Base-by-base conservation (phyloP, 2,329 filamentous ascomycete species). In the Epichloe festucae region DNA sequence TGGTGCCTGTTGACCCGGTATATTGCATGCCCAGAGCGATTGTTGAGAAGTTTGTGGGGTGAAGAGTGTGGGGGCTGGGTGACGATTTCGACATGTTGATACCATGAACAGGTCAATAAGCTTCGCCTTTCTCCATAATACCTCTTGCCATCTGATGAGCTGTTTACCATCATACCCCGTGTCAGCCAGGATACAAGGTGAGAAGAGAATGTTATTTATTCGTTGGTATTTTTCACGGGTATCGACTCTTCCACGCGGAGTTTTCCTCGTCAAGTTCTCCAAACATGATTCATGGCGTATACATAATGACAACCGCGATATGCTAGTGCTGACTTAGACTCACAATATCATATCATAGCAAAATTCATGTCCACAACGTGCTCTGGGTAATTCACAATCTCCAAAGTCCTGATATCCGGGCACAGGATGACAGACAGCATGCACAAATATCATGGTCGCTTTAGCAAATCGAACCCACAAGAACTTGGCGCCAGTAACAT, bases 1-100 rank as follows among this genome's bases (percentile, higher is more conserved):
- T 96, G 43, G 77, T 85, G 60, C 81, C 85, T 54, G 84, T 98
- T 49, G 87, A 98, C 66, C 87, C 93, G 35, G 80, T 88, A 44
- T 98, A 97, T 63, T 89, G 85, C 66, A 82, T 89, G 77, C 87
- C 88, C 1, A 85, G 79, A 66, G 72, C 76, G 52, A 78, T 82
- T 46, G 82, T 78, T 45, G 71, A 79, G 54, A 79, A 76, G 61
- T 72, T 81, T n/a, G 62, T 83, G 62, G 68, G 73, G 48, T 46
- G 38, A 43, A 44, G 21, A 35, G n/a, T 14, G 14, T 39, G 2
- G 17, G 5, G 17, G 5, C 12, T 35, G 11, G 17, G 19, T 31
- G 10, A 19, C 10, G 7, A 45, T 45, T 40, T 42, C 31, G 21
- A 41, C 39, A 11, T 36, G 34, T 7, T 31, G 39, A 35, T 21